Evolutionary conservation across 345 rosid species (phyloP).

Genomic region (Clausena lansium): DNA sequence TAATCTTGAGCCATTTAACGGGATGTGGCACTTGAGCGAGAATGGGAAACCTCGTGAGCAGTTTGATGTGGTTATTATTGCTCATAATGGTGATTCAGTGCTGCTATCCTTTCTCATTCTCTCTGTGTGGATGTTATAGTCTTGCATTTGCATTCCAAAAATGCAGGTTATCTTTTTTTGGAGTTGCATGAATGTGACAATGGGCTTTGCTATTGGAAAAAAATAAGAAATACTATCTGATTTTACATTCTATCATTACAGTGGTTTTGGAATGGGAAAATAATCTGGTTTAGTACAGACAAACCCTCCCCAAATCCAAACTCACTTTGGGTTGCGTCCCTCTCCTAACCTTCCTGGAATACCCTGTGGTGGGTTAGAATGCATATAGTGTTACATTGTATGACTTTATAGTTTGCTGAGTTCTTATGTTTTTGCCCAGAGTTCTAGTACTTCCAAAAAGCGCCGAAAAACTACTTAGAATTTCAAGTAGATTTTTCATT

Average conservation of each 20-base stretch:
- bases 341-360: neutral
- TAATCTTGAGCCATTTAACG: slow-evolving; percentile 76
- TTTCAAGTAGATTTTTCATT: too few species aligned
- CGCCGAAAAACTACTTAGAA: neutral
- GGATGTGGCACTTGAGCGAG: slow-evolving; percentile 94
- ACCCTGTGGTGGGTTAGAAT: neutral
- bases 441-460: neutral
- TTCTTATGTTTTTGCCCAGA: neutral
- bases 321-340: neutral
- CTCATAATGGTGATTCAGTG: slow-evolving; percentile 74
- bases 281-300: neutral
- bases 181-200: neutral
- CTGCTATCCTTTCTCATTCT: slow-evolving; percentile 9
- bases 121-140: neutral
- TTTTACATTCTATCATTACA: neutral
- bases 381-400: neutral
- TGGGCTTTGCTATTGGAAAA: neutral
- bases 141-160: neutral
- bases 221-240: neutral
- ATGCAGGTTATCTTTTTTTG: neutral
- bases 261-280: neutral
- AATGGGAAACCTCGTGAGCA: slow-evolving; percentile 71
- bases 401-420: neutral
- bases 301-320: neutral
- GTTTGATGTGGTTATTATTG: slow-evolving; percentile 83